Conservation (phyloP, 371 early-diverging fungal species). For the Mucor mucedo region DNA sequence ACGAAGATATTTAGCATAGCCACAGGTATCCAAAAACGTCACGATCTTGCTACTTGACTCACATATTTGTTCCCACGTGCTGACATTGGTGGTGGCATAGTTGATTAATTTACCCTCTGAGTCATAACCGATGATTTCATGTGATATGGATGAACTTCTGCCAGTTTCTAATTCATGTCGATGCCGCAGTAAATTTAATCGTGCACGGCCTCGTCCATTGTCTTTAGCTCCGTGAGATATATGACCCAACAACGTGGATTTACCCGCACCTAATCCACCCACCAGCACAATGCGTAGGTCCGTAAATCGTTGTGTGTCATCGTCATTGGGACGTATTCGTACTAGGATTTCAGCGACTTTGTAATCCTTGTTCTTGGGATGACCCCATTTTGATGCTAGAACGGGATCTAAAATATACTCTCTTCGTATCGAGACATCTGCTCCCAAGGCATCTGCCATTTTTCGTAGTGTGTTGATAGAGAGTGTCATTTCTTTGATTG, state of each 20-base stretch:
- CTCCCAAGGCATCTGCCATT: slow-evolving; percentile 69
- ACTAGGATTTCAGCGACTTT: slow-evolving; percentile 72
- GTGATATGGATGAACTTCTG: slow-evolving; percentile 86
- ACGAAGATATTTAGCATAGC: slow-evolving; percentile 88
- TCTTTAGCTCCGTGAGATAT: slow-evolving; percentile 83
- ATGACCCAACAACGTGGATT: slow-evolving; percentile 86
- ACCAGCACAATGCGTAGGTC: slow-evolving; percentile 85
- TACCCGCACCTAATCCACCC: slow-evolving; percentile 84
- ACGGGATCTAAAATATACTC: slow-evolving; percentile 20
- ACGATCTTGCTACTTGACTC: slow-evolving; percentile 77
- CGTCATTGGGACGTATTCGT: slow-evolving; percentile 58
- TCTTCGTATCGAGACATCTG: slow-evolving; percentile 59
- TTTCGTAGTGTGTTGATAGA: slow-evolving; percentile 64
- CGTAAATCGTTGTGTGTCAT: slow-evolving; percentile 45
- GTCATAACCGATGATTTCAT: slow-evolving; percentile 87
- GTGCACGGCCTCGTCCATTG: slow-evolving; percentile 88
- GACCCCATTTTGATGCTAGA: not conserved
- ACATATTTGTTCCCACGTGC: slow-evolving; percentile 87
- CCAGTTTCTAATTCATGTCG: slow-evolving; percentile 92
- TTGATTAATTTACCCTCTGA: slow-evolving; percentile 63
- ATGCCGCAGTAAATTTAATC: slow-evolving; percentile 85
- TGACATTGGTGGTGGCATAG: slow-evolving; percentile 63
- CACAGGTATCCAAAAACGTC: slow-evolving; percentile 90
- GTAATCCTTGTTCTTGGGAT: slow-evolving; percentile 15
- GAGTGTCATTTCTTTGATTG: slow-evolving; percentile 59